A percentile compares a stretch with the other conserved stretches of the same genome.
Evolutionary conservation across 2,329 filamentous ascomycete species (phyloP).

Genomic region (Calonectria pauciramosa): DNA sequence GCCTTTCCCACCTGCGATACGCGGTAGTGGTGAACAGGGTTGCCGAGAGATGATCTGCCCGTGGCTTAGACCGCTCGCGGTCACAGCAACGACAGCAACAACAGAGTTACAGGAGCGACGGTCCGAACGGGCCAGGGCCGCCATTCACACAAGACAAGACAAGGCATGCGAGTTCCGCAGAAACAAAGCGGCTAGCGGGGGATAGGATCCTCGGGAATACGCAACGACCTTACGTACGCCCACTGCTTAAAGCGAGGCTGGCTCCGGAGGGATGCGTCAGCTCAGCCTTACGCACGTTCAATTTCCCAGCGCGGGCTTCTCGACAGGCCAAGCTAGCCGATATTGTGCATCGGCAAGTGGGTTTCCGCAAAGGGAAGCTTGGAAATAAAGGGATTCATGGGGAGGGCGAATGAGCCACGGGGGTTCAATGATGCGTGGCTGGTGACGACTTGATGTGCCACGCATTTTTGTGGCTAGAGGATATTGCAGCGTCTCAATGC

Average conservation of each 20-base stretch:
- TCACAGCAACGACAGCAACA: too few relatives aligned
- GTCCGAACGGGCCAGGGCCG: not conserved
- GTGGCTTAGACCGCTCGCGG: not conserved
- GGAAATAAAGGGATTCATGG: not conserved
- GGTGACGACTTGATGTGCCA: not conserved
- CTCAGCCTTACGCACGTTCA: conserved; percentile 25
- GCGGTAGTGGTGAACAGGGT: not conserved
- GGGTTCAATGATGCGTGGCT: not conserved
- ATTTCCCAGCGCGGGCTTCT: not conserved
- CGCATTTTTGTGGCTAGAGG: not conserved
- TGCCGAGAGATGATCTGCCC: not conserved
- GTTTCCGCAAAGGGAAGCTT: not conserved
- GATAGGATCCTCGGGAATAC: conserved; percentile 4
- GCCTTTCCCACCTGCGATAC: not conserved
- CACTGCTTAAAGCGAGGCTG: not conserved
- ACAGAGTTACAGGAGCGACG: not conserved
- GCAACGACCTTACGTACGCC: conserved; percentile 24
- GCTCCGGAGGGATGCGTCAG: conserved; percentile 13
- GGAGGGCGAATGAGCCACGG: not conserved
- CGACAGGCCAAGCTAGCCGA: not conserved
- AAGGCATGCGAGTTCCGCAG: conserved; percentile 11
- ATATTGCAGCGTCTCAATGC: not conserved
- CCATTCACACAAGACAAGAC: too few relatives aligned
- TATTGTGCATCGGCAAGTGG: not conserved
- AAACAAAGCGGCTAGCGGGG: not conserved